phyloP scores from a whole-genome alignment of 2,329 filamentous ascomycete species.

The Ophiocordyceps camponoti-leonardi region DNA sequence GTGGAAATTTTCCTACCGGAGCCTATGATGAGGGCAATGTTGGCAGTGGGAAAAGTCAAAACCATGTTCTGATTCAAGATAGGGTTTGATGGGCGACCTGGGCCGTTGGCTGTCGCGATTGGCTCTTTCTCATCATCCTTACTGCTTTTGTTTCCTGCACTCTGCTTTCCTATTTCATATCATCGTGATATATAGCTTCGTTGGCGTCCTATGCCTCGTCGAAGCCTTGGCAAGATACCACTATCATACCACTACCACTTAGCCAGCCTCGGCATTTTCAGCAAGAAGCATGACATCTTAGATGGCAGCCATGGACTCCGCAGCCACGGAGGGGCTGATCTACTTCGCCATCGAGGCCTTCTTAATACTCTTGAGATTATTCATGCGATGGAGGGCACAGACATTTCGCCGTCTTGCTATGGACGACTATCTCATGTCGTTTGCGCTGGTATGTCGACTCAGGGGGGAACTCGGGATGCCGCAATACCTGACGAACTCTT shows the following conservation, averaged over 20 bases:
- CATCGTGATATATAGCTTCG: not conserved
- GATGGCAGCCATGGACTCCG: not conserved
- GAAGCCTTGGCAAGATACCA: not conserved
- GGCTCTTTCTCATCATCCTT: not conserved
- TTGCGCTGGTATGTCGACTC: not conserved
- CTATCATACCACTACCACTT: not conserved
- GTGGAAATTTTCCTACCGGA: not conserved
- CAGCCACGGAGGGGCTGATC: not conserved
- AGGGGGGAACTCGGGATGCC: not conserved
- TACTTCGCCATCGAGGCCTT: not conserved
- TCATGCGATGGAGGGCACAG: not conserved
- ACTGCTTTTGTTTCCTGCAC: not conserved
- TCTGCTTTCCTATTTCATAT: not conserved
- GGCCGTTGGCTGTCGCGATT: not conserved
- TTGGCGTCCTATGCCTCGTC: not conserved
- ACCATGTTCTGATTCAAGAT: not conserved
- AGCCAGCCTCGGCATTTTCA: not conserved
- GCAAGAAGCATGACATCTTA: not conserved
- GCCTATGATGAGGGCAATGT: not conserved
- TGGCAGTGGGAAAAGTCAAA: not conserved
- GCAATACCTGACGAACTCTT: not conserved
- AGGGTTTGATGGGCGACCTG: not conserved
- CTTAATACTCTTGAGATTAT: not conserved
- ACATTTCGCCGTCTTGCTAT: not conserved
- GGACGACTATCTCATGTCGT: not conserved